A percentile compares a stretch with the other conserved stretches of the same genome.
These are phyloP conservation scores for Tephrocybe sp. DNA, from an alignment of 768 basidiomycete genomes.

Conservation along the genomic window DNA sequence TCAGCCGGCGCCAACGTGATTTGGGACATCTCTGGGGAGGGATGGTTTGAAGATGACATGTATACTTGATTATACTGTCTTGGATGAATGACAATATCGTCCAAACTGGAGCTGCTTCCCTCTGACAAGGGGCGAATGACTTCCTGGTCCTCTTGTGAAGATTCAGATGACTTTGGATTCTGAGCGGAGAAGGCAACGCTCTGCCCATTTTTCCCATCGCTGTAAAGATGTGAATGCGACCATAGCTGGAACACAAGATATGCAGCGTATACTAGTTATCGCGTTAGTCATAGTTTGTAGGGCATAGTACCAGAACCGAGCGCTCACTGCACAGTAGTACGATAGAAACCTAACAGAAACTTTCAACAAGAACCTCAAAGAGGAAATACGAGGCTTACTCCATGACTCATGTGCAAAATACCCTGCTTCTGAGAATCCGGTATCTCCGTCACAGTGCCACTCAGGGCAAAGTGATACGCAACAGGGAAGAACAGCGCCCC, in stretches of 20 bases:
- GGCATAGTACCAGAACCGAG: neutral
- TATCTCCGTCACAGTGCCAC: slow-evolving; percentile 23
- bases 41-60: neutral
- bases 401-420: slow-evolving; percentile 75
- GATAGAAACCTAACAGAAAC: slow-evolving; percentile 59
- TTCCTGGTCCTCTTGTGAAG: neutral
- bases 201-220: slow-evolving; percentile 43
- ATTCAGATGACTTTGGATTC: neutral
- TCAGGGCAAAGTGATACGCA: slow-evolving; percentile 69
- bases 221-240: slow-evolving; percentile 75
- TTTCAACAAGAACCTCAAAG: neutral
- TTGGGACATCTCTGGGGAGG: slow-evolving; percentile 2
- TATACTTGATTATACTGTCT: neutral
- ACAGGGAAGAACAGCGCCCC: slow-evolving; percentile 77
- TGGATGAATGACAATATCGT: neutral
- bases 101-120: neutral
- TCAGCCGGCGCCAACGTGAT: neutral
- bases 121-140: no score
- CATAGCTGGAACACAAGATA: slow-evolving; percentile 81
- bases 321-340: slow-evolving; percentile 72
- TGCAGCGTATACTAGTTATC: slow-evolving; percentile 57
- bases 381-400: slow-evolving; percentile 43
- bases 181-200: slow-evolving; percentile 36
- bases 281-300: neutral
- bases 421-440: slow-evolving; percentile 38